Evolutionary conservation across 2,329 filamentous ascomycete species (phyloP).

Genomic region (Xylariaceae sp.): DNA sequence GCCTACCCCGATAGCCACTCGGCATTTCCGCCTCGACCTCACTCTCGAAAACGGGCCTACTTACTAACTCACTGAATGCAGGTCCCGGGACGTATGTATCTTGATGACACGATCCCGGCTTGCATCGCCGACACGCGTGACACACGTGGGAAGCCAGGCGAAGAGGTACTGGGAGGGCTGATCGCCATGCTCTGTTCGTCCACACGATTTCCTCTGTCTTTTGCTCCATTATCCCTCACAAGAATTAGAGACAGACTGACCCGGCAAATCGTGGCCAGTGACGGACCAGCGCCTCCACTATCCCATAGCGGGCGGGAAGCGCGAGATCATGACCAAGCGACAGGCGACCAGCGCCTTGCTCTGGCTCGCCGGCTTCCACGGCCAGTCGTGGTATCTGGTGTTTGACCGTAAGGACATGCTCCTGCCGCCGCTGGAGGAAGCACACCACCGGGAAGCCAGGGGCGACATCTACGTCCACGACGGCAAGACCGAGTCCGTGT

Average conservation of each 20-base stretch:
- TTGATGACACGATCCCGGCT: no score
- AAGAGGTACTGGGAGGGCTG: conserved; percentile 26
- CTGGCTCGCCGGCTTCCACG: conserved; percentile 59
- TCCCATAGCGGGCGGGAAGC: conserved; percentile 49
- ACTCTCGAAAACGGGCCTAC: no score
- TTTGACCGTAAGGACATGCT: conserved; percentile 30
- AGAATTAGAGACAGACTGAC: no score
- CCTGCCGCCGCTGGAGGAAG: conserved; percentile 49
- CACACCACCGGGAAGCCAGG: conserved; percentile 19
- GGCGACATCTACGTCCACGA: conserved; percentile 8
- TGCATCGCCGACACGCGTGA: no score
- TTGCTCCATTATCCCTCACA: no score
- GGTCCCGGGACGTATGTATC: no score
- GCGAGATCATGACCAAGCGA: conserved; percentile 33
- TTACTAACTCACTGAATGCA: no score
- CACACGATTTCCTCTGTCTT: no score
- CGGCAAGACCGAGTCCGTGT: conserved; percentile 30
- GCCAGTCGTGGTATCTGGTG: conserved; percentile 38
- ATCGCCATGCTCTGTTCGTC: conserved; percentile 50
- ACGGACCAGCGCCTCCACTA: conserved; percentile 46
- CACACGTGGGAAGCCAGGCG: conserved; percentile 11
- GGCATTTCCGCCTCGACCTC: no score
- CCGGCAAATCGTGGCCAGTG: no score
- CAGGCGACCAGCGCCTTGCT: conserved; percentile 48
- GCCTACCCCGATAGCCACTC: conserved; percentile 29